Evolutionary conservation across 257 asterid species (phyloP).

Genomic region (Plantago ovata): DNA sequence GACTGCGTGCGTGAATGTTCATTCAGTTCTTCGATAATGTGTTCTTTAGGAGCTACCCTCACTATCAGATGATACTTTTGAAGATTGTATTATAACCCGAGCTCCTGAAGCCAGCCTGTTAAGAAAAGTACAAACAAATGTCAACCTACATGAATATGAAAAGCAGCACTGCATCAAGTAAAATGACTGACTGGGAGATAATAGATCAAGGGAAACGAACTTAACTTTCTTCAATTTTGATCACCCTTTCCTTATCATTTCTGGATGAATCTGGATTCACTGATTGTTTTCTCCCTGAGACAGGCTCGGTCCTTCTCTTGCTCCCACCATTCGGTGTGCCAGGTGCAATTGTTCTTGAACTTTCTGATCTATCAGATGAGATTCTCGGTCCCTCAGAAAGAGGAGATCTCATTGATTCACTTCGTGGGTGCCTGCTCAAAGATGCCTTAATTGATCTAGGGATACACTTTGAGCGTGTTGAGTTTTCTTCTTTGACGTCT

Average conservation of each 20-base stretch:
- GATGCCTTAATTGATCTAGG: conserved; percentile 80
- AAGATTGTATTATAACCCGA: conserved; percentile 81
- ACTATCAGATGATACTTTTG: conserved; percentile 31
- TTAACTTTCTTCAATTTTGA: conserved; percentile 94
- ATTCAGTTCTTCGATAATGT: not conserved
- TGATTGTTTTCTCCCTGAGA: conserved; percentile 30
- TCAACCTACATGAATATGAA: conserved; percentile 38
- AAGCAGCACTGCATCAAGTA: not conserved
- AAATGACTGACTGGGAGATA: not conserved
- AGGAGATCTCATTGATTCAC: conserved; percentile 92
- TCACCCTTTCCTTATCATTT: conserved; percentile 47
- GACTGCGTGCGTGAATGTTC: not conserved
- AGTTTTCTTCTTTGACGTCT: conserved; percentile 46
- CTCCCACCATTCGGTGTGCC: conserved; percentile 64
- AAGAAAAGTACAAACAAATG: conserved; percentile 11
- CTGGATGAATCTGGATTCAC: conserved; percentile 41
- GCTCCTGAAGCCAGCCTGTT: conserved; percentile 99
- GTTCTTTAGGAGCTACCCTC: conserved; percentile 24
- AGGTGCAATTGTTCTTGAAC: conserved; percentile 55
- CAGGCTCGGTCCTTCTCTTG: conserved; percentile 66
- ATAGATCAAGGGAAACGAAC: conserved; percentile 28
- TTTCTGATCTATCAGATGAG: conserved; percentile 64
- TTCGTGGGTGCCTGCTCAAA: conserved; percentile 68
- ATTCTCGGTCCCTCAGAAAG: conserved; percentile 79
- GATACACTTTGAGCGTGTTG: conserved; percentile 66